Evolutionary conservation across 345 rosid species (phyloP), one percentile per base, ranked within the genome.

Genomic region (Kandelia obovata): DNA sequence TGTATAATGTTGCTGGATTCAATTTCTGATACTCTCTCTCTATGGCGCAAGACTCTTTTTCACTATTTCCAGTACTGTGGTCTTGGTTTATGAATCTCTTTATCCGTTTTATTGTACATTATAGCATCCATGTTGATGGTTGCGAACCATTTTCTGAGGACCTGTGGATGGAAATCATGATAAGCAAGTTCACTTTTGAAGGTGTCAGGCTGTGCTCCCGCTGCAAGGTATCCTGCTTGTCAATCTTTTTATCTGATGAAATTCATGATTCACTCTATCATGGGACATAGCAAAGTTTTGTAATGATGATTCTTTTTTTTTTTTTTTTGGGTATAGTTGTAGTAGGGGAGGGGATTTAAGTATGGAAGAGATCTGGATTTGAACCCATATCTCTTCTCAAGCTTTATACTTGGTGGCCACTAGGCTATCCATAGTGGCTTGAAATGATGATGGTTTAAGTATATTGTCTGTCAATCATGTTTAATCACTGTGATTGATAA

Each of bases 131-230:
- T 52, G 90, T 91, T 56, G 79, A 78, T 65, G 97, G 98, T 55
- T 94, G 91, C 69, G 85, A 84, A 67, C 92, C 98, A 6, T 94
- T 86, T 78, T 76, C 89, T 3, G 98, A 94, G 83, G 98, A 94
- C 80, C 60, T 87, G 30, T 89, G 97, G 97, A 85, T 75, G 5
- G 97, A 89, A 84, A 72, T 91, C 31, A 75, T 62, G 70, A 87
- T 93, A 58, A 69, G 73, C 74, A 74, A 80, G 53, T 78, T 78
- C 71, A 79, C 80, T 31, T 94, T 91, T 75, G 68, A 67, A 57
- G 90, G 90, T 72, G 95, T 89, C 46, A 91, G 76, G 76, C 75
- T 94, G 30, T 89, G 97, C 59, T 75, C 89, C 60, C 97, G 96
- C 62, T 94, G 98, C 61, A 91, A 91, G 97, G 98, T 90, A 46